Evolutionary conservation across 495 filamentous ascomycete species (phyloP).

Genomic region (Xylaria sp.): DNA sequence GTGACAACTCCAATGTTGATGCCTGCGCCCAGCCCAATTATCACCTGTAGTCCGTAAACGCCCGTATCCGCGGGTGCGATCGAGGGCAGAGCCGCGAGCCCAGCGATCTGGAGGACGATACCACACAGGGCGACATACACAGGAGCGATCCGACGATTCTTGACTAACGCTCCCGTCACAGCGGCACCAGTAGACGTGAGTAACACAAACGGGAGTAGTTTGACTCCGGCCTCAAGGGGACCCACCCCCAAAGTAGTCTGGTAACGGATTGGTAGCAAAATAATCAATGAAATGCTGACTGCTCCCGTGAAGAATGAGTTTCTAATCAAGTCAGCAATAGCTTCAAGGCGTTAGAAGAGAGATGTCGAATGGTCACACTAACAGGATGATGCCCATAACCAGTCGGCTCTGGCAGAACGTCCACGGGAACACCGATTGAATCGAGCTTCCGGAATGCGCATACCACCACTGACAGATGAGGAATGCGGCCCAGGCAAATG

Average conservation of each 20-base stretch:
- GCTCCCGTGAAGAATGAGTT: constrained; percentile 20
- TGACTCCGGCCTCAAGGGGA: constrained; percentile 17
- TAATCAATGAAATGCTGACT: constrained; percentile 15
- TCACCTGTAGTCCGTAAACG: constrained; percentile 18
- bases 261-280: constrained; percentile 11
- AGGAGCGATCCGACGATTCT: constrained; percentile 12
- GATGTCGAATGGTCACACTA: constrained; percentile 6
- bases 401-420: constrained; percentile 23
- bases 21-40: constrained; percentile 15
- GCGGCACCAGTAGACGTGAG: neutral
- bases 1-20: constrained; percentile 21
- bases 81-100: constrained; percentile 13
- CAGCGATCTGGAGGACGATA: constrained; percentile 17
- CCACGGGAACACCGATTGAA: constrained; percentile 29
- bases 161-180: constrained; percentile 13
- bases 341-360: constrained; percentile 6
- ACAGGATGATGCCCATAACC: constrained; percentile 28
- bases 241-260: constrained; percentile 18
- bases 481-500: constrained; percentile 10
- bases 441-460: neutral
- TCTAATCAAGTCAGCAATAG: constrained; percentile 1
- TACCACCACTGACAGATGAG: constrained; percentile 19
- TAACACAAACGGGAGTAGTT: constrained; percentile 13
- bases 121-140: constrained; percentile 17
- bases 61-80: neutral